Evolutionary conservation across 352 stramenopile genomes (phyloP).

Genomic region (Globisporangium emineosum): DNA sequence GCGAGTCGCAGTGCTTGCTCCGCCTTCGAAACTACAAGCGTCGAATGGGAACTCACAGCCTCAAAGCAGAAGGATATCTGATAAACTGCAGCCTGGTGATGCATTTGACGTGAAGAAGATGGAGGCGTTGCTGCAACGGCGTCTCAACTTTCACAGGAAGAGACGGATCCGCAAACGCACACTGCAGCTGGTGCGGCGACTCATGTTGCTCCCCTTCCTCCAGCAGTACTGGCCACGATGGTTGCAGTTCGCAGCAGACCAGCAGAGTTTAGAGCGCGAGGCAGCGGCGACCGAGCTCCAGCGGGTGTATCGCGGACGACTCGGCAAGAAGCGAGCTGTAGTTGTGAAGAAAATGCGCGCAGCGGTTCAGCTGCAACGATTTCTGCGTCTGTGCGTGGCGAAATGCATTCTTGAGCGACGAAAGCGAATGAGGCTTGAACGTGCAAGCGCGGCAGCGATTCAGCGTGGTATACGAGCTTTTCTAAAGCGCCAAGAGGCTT

Average conservation of each 20-base stretch:
- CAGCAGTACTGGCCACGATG: slow-evolving; percentile 33
- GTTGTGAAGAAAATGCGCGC: slow-evolving; percentile 16
- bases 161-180: slow-evolving; percentile 28
- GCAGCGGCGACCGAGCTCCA: slow-evolving; percentile 43
- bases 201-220: slow-evolving; percentile 36
- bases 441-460: slow-evolving; percentile 24
- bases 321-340: neutral
- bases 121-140: slow-evolving; percentile 37
- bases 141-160: slow-evolving; percentile 35
- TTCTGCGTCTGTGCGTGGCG: slow-evolving; percentile 29
- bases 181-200: slow-evolving; percentile 33
- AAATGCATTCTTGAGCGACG: slow-evolving; percentile 19
- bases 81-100: neutral
- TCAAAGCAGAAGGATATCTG: neutral
- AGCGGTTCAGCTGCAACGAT: slow-evolving; percentile 26
- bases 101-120: slow-evolving; percentile 56
- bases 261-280: slow-evolving; percentile 21
- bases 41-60: neutral
- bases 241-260: slow-evolving; percentile 12
- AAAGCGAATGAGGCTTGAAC: slow-evolving; percentile 10
- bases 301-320: slow-evolving; percentile 26
- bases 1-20: slow-evolving; percentile 23
- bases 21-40: slow-evolving; percentile 10
- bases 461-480: slow-evolving; percentile 33
- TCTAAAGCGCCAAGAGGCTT: slow-evolving; percentile 11